Base-by-base conservation (phyloP, 2,329 filamentous ascomycete genomes). In the Fusarium proliferatum region DNA sequence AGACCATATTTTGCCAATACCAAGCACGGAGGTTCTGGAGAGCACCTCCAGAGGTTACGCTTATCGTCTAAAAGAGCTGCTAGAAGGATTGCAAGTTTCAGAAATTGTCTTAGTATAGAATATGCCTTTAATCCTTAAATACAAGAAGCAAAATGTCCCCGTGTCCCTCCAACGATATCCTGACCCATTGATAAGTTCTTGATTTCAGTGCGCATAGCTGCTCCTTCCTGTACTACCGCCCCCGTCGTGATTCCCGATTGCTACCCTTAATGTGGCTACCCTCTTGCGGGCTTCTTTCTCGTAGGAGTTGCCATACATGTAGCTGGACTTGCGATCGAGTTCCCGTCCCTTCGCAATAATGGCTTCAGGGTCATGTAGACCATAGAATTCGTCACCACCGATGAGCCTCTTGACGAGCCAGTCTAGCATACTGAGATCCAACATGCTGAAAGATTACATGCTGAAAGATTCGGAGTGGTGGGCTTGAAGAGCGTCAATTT, bases 1-100 rank as follows among this genome's bases (percentile, higher is more conserved):
- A 1, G n/a, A 57, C 11, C n/a, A 34, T 41, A 2, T 0, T 15
- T 6, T 3, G 4, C 17, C 1, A 43, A 9, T 2, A 2, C 5
- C 28, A 26, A 2, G 1, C 7, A 30, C 7, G 16, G 53, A 26
- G 9, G 0, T 10, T 21, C 8, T 33, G 11, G 5, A 26, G 3
- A 45, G 3, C 0, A 19, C 21, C 1, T 57, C 28, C 3, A 33
- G 21, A 30, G 10, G 12, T 21, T 57, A 45, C 12, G 21, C 28
- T 19, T 2, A 21, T 26, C 9, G n/a, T 21, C 0, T 57, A 13
- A 57, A 10, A 6, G 28, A 9, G 1, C 12, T 57, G 3, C 8
- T 57, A 10, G 30, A 46, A n/a, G 28, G 6, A 3, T 21, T 46
- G 2, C 3, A 45, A 9, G 12, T 17, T 8, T 45, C 28, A 15